Conservation (phyloP, 2,329 filamentous ascomycete genomes). For the Talaromyces albobiverticillius region DNA sequence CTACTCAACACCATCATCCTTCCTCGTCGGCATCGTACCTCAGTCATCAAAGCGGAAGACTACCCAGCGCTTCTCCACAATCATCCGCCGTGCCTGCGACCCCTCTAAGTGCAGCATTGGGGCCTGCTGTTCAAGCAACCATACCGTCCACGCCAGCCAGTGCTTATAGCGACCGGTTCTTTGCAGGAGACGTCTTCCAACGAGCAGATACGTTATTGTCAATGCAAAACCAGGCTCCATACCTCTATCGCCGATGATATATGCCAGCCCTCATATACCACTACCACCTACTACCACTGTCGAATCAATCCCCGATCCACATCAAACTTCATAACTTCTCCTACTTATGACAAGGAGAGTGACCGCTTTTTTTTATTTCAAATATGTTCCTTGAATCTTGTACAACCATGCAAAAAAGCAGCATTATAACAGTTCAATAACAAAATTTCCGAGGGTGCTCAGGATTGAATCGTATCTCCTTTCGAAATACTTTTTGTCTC, state of each 20-base stretch:
- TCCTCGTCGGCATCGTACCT: constrained; percentile 21
- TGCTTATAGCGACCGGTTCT: constrained; percentile 48
- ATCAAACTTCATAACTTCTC: too few relatives aligned
- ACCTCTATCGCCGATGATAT: constrained; percentile 38
- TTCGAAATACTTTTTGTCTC: too few relatives aligned
- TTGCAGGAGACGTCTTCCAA: constrained; percentile 49
- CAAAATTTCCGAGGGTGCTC: too few relatives aligned
- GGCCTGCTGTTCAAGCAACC: constrained; percentile 85
- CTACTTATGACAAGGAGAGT: too few relatives aligned
- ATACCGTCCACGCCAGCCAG: constrained; percentile 63
- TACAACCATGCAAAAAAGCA: too few relatives aligned
- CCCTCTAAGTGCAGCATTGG: constrained; percentile 82
- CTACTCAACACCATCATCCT: constrained; percentile 28
- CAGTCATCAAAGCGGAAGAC: constrained; percentile 1
- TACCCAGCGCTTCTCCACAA: constrained; percentile 40
- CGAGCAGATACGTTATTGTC: constrained; percentile 47
- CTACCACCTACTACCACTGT: not conserved
- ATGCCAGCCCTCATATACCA: not conserved
- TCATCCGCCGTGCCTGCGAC: constrained; percentile 71
- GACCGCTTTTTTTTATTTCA: too few relatives aligned
- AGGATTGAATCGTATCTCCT: too few relatives aligned
- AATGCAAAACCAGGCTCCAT: constrained; percentile 41
- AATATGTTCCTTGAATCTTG: too few relatives aligned
- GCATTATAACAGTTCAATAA: too few relatives aligned
- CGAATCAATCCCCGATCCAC: too few relatives aligned